Evolutionary conservation across 148 eudicot genomes (phyloP), one percentile per base, ranked within the genome.

Genomic region (Oxyria digyna): DNA sequence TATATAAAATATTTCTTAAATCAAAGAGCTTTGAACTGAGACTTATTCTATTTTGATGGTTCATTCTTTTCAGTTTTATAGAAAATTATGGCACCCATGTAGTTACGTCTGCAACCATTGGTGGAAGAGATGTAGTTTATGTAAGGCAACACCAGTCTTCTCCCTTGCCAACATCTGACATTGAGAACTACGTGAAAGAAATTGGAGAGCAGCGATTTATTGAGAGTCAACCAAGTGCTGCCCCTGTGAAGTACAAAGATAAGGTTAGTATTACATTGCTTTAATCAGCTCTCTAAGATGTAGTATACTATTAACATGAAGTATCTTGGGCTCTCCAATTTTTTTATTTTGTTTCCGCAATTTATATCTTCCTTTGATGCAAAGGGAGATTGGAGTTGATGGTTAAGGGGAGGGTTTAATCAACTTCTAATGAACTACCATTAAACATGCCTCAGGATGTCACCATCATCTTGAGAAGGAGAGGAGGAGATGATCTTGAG

Each of bases 401-500:
- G 13, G 31, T 54, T 21, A 17, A 46, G 31, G 62, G 15, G 62
- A 59, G 37, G 35, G 10, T 59, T 8, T 29, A 59, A 31, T 59
- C 21, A 29, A 20, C 29, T 59, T 27, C 37, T 59, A 38, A 59
- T 66, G 46, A 66, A 37, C 38, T n/a, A 20, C 17, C 66, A 46
- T 10, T 70, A 26, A 66, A 66, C 50, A 69, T 74, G 68, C 41
- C 86, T 81, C 89, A 94, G 99, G 97, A 94, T 84, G 87, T 94
- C 65, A 94, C 99, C 4, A 89, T 91, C 37, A 94, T 94, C 67
- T 88, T 94, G 70, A 85, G 99, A 75, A 87, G 99, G 80, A 85
- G 99, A 76, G 99, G 99, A 43, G 99, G 97, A 17, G 96, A 94
- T 45, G 99, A 94, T 80, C 93, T 94, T 73, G 99, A 91, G 74